Base-by-base conservation (phyloP, 2,329 filamentous ascomycete species). In the Triangularia verruculosa region DNA sequence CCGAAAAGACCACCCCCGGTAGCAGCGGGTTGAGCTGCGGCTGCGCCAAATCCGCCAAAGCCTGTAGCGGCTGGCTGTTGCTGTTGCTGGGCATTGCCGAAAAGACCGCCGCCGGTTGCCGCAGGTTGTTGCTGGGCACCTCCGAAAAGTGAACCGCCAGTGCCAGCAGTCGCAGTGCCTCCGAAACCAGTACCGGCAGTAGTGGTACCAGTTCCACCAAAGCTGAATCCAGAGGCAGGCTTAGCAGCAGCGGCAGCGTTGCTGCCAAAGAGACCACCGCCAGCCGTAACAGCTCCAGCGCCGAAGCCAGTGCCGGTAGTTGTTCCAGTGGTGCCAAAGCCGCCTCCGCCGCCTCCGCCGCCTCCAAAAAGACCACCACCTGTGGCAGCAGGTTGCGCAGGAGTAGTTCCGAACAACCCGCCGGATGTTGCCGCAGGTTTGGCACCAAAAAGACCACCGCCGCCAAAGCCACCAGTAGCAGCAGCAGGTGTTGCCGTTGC, bases 341-440 rank as follows among this genome's bases (percentile, higher is more conserved):
- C 64, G 15, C 61, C 55, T 17, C 64, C 67, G 9, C 58, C 64
- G 15, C 61, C 55, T 17, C 64, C 67, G 9, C 63, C 67, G 15
- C 61, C 54, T 54, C 82, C 80, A 68, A 88, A 87, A 3, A 88
- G 70, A 27, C 80, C 75, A 39, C 76, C 65, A n/a, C 63, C 61
- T 15, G 65, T 61, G 12, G 65, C 59, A 15, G 69, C 57, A 39
- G 68, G 66, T 17, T 71, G 68, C 24, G 64, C 59, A 65, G 65
- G 64, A 17, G 68, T 64, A 15, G 65, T 61, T 47, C 83, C 84
- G 70, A 86, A 87, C 13, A 78, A 73, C 22, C 73, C 73, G 15
- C 20, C 22, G 25, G 51, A n/a, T 28, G 70, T 70, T 5, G 75
- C 64, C 2, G 68, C 65, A 12, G 68, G 66, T 53, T 70, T 74